Percentiles rank a stretch among this genome's conserved stretches.
Conservation (phyloP, 2,329 filamentous ascomycete species). For the Penicillium hesseltinei region DNA sequence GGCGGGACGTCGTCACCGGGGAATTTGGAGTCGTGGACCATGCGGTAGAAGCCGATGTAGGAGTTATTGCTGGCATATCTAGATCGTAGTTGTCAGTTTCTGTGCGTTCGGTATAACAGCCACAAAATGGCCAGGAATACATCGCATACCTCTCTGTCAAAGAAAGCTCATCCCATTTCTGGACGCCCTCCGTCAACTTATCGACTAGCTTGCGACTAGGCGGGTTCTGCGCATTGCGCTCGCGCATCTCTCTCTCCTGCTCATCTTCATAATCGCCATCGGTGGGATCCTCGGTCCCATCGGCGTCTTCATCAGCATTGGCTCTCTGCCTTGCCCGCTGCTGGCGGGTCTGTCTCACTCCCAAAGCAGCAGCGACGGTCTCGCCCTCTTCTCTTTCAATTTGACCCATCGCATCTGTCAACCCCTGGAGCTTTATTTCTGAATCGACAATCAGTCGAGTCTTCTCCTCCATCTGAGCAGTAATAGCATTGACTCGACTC, state of each 20-base stretch:
- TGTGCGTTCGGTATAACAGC: conserved; percentile 13
- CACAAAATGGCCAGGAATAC: conserved; percentile 24
- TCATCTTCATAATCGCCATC: conserved; percentile 44
- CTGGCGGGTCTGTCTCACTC: conserved; percentile 29
- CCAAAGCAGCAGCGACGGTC: conserved; percentile 32
- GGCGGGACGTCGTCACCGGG: conserved; percentile 53
- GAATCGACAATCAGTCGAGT: conserved; percentile 60
- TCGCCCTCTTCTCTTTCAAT: conserved; percentile 41
- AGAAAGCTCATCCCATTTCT: conserved; percentile 38
- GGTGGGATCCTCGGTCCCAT: conserved; percentile 36
- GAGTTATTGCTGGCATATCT: conserved; percentile 59
- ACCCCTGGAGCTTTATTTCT: conserved; percentile 46
- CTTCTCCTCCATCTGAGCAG: conserved; percentile 55
- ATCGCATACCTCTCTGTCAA: conserved; percentile 42
- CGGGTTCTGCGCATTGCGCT: conserved; percentile 28
- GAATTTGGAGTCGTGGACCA: conserved; percentile 61
- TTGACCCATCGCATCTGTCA: conserved; percentile 46
- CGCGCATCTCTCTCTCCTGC: conserved; percentile 37
- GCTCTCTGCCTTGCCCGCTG: conserved; percentile 19
- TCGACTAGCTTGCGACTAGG: conserved; percentile 37
- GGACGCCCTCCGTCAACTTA: conserved; percentile 33
- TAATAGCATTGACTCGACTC: conserved; percentile 52
- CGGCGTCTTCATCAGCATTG: conserved; percentile 31
- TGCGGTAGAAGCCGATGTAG: conserved; percentile 60
- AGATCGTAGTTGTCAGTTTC: conserved; percentile 8